These are phyloP conservation scores for Sclerotinia minor DNA, from an alignment of 2,329 filamentous ascomycete species.

Conservation along the genomic window DNA sequence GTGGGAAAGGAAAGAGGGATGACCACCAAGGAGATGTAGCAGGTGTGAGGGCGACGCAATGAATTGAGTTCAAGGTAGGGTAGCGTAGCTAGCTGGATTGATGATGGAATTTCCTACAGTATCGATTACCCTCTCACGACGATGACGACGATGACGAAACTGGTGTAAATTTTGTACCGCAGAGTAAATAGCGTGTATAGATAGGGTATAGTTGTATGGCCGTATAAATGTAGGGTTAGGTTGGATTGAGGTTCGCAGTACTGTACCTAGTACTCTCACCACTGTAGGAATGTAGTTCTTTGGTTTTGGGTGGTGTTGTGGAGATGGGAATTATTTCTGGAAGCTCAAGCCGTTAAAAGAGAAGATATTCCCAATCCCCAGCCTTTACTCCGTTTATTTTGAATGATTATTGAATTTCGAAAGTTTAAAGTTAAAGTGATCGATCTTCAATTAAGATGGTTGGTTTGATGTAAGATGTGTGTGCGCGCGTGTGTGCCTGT, in stretches of 20 bases:
- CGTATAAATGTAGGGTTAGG: background rate
- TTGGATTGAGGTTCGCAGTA: background rate
- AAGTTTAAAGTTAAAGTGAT: background rate
- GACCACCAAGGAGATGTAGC: background rate
- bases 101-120: background rate
- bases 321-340: conserved; percentile 2
- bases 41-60: background rate
- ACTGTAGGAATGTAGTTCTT: background rate
- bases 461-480: background rate
- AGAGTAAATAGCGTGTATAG: background rate
- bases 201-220: background rate
- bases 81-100: background rate
- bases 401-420: background rate
- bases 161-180: background rate
- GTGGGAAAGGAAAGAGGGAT: background rate
- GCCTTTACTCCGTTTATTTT: background rate
- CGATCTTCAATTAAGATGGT: background rate
- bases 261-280: background rate
- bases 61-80: background rate
- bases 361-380: background rate
- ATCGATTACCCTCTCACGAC: background rate
- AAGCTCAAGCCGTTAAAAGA: background rate
- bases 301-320: background rate
- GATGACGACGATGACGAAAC: conserved; percentile 15
- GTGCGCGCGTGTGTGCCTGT: background rate